Evolutionary conservation across 75 land plant genomes (phyloP).

Genomic region (Sequoia sempervirens): DNA sequence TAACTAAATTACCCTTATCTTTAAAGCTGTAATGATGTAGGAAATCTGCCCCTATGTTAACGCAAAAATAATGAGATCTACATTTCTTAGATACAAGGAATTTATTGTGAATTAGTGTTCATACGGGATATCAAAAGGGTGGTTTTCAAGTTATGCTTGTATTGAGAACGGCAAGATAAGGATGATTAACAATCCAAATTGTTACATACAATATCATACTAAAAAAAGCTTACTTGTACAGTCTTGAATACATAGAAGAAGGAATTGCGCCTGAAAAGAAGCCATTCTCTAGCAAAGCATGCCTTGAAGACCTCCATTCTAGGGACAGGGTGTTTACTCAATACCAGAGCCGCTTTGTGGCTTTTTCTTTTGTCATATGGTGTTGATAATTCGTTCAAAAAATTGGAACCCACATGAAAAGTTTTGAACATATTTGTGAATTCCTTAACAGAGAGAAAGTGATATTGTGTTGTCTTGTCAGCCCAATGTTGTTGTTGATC

Average conservation of each 20-base stretch:
- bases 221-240: slow-evolving; percentile 9
- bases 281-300: slow-evolving; percentile 14
- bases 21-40: not conserved
- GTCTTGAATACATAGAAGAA: slow-evolving; percentile 16
- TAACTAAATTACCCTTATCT: not conserved
- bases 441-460: slow-evolving; percentile 58
- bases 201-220: not conserved
- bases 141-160: not conserved
- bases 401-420: slow-evolving; percentile 55
- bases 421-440: slow-evolving; percentile 55
- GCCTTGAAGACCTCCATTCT: slow-evolving; percentile 36
- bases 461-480: slow-evolving; percentile 37
- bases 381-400: slow-evolving; percentile 47
- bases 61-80: not conserved
- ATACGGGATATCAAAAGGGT: not conserved
- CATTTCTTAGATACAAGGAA: not conserved
- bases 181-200: not conserved
- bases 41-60: not conserved
- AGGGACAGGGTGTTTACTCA: slow-evolving; percentile 42
- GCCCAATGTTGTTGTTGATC: slow-evolving; percentile 88
- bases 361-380: slow-evolving; percentile 52
- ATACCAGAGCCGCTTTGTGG: slow-evolving; percentile 72
- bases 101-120: not conserved
- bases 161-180: not conserved
- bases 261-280: slow-evolving; percentile 24